Evolutionary conservation across 306 rosid genomes (phyloP).

Genomic region (Bauhinia variegata): DNA sequence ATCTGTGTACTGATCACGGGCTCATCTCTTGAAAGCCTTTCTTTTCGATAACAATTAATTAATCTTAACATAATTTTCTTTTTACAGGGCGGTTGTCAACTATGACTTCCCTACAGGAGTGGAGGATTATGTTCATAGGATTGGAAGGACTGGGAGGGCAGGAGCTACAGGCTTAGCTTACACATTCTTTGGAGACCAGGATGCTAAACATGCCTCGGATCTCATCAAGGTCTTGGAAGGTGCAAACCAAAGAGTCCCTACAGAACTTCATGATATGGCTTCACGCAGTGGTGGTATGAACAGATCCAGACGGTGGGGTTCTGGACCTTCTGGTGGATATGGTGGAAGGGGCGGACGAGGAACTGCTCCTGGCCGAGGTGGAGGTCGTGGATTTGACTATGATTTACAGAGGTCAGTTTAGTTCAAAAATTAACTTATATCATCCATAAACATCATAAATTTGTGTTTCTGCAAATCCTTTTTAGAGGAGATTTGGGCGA

Average conservation of each 20-base stretch:
- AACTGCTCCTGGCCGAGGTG: constrained; percentile 59
- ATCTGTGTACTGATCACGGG: not conserved
- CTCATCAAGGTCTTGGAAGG: constrained; percentile 97
- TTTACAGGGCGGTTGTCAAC: constrained; percentile 86
- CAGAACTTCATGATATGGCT: constrained; percentile 81
- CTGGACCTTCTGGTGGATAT: constrained; percentile 60
- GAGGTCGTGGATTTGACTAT: constrained; percentile 63
- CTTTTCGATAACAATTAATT: not conserved
- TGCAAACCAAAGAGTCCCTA: constrained; percentile 87
- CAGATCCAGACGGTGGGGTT: constrained; percentile 81
- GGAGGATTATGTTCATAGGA: constrained; percentile 99
- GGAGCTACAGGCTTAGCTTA: constrained; percentile 95
- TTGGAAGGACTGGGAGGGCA: constrained; percentile 99
- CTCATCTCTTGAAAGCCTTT: constrained; percentile 1
- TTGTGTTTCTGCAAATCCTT: not conserved
- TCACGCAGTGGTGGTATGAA: constrained; percentile 88
- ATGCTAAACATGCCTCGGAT: constrained; percentile 88
- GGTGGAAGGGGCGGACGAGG: constrained; percentile 72
- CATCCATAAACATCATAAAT: not conserved
- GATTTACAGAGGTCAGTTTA: constrained; percentile 66
- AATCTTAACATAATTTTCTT: constrained; percentile 6
- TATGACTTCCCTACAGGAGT: constrained; percentile 99
- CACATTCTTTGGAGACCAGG: constrained; percentile 95
- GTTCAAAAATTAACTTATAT: not conserved
- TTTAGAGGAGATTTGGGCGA: not conserved